Percentiles rank a stretch among this genome's conserved stretches.
Evolutionary conservation across 495 filamentous ascomycete genomes (phyloP).

Genomic region (Margaritispora aquatica): DNA sequence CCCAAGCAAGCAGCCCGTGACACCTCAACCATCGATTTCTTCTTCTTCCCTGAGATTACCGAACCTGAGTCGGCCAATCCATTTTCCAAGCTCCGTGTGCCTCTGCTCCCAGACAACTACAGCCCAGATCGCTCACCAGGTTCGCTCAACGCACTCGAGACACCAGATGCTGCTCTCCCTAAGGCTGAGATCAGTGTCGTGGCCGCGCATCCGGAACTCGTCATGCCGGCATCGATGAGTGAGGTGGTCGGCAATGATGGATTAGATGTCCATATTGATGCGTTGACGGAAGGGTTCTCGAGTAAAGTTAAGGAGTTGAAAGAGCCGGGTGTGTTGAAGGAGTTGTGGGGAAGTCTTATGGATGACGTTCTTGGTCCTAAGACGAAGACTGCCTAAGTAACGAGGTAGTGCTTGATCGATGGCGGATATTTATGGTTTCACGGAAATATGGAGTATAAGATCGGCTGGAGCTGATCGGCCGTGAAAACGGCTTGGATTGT

Average conservation of each 20-base stretch:
- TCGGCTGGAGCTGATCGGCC: constrained; percentile 5
- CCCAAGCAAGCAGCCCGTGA: constrained; percentile 16
- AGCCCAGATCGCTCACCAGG: constrained; percentile 19
- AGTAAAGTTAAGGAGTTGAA: neutral
- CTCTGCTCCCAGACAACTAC: constrained; percentile 27
- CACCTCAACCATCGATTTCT: constrained; percentile 23
- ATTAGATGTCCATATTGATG: constrained; percentile 19
- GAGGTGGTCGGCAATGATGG: constrained; percentile 26
- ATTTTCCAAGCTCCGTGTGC: constrained; percentile 24
- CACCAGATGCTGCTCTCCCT: constrained; percentile 17
- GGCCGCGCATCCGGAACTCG: constrained; percentile 20
- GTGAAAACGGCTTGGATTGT: neutral
- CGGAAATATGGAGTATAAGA: neutral
- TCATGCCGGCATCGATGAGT: constrained; percentile 17
- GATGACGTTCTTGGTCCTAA: constrained; percentile 24
- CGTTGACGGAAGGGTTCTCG: constrained; percentile 12
- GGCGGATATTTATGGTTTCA: neutral
- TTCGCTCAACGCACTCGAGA: constrained; percentile 15
- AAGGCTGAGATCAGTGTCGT: constrained; percentile 21
- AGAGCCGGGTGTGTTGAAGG: constrained; percentile 17
- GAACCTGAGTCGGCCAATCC: constrained; percentile 17
- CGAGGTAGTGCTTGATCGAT: too few species aligned
- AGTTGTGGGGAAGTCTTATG: constrained; percentile 22
- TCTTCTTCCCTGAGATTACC: constrained; percentile 19
- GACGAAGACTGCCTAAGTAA: neutral